Evolutionary conservation across 164 flowering plant genomes (phyloP).

Genomic region (Nelumbo lutea): DNA sequence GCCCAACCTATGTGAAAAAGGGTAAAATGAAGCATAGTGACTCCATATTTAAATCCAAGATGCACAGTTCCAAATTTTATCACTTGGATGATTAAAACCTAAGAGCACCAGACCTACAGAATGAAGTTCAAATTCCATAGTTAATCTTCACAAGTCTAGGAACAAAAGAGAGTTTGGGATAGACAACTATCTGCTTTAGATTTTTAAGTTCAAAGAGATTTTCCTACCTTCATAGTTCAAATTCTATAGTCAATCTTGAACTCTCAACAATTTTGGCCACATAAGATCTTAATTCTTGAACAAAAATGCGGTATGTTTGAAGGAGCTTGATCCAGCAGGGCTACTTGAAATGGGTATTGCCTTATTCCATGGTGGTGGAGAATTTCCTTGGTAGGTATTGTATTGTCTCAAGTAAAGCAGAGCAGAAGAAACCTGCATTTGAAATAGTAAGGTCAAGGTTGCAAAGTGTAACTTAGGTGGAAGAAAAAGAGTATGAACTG

Average conservation of each 20-base stretch:
- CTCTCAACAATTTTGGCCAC: conserved; percentile 51
- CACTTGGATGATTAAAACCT: too few relatives aligned
- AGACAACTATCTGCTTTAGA: not conserved
- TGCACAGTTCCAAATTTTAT: too few relatives aligned
- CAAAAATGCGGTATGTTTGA: conserved; percentile 26
- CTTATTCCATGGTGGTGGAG: conserved; percentile 25
- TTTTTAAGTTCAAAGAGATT: not conserved
- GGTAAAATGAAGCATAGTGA: too few relatives aligned
- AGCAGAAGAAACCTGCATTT: conserved; percentile 52
- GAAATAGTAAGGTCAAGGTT: not conserved
- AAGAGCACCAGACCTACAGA: too few relatives aligned
- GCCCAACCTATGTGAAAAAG: too few relatives aligned
- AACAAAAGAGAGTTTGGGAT: not conserved
- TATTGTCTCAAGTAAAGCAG: conserved; percentile 49
- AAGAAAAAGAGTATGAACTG: not conserved
- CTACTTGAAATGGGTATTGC: conserved; percentile 17
- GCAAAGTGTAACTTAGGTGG: not conserved
- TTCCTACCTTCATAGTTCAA: conserved; percentile 52
- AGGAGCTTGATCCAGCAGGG: conserved; percentile 19
- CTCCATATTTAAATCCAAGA: too few relatives aligned
- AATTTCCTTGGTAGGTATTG: conserved; percentile 48
- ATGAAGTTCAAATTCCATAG: too few relatives aligned
- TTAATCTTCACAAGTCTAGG: too few relatives aligned
- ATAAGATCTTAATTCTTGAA: conserved; percentile 37
- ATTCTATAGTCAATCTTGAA: conserved; percentile 47